Evolutionary conservation across 306 rosid genomes (phyloP).

Genomic region (Prunus padus): DNA sequence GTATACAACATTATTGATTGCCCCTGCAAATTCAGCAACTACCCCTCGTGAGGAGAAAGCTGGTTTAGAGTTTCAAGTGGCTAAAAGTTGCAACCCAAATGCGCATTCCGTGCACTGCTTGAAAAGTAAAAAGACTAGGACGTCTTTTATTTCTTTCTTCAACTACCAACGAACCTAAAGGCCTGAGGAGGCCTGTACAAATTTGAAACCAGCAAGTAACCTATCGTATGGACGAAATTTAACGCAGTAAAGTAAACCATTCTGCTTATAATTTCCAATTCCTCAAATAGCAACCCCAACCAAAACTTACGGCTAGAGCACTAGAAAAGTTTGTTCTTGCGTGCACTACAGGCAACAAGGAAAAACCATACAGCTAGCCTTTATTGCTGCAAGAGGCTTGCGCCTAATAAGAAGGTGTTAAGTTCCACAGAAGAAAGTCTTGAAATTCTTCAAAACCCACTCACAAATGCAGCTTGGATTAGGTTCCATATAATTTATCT

Average conservation of each 20-base stretch:
- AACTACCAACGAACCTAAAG: slow-evolving; percentile 4
- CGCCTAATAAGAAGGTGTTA: no score
- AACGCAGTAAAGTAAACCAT: slow-evolving; percentile 7
- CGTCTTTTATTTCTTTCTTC: not conserved
- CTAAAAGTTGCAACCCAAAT: not conserved
- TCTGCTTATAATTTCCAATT: not conserved
- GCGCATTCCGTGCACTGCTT: slow-evolving; percentile 5
- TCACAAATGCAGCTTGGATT: no score
- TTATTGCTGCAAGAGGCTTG: no score
- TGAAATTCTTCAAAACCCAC: no score
- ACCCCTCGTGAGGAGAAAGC: no score
- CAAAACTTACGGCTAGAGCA: not conserved
- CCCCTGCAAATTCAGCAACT: no score
- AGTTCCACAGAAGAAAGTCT: no score
- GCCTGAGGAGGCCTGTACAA: slow-evolving; percentile 1
- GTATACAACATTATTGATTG: no score
- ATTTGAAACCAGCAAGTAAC: slow-evolving; percentile 10
- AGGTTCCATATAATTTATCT: no score
- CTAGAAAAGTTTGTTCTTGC: no score
- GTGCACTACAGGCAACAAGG: no score
- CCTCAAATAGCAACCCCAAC: slow-evolving; percentile 1
- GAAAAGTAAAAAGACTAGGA: not conserved
- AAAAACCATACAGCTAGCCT: no score
- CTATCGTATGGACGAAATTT: slow-evolving; percentile 17
- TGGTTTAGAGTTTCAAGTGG: not conserved